These are phyloP conservation scores for Punica granatum DNA, from an alignment of 345 rosid species.

Conservation along the genomic window DNA sequence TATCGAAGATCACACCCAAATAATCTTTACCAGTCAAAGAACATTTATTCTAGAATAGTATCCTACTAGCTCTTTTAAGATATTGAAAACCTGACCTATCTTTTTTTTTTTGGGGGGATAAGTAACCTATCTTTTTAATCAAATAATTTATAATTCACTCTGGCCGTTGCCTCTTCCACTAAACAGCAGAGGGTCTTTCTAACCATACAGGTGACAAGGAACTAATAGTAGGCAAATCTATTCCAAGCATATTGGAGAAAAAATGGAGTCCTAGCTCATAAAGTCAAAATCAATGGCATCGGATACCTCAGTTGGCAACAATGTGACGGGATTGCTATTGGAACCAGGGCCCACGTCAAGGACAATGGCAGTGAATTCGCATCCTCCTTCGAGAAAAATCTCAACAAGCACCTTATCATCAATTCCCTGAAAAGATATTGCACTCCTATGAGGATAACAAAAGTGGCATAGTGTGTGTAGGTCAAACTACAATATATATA, in stretches of 20 bases:
- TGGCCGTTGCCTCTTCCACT: no score
- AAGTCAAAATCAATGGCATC: neutral
- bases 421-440: conserved; percentile 49
- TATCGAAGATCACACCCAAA: no score
- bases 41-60: no score
- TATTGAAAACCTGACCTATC: no score
- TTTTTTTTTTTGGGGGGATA: no score
- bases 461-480: neutral
- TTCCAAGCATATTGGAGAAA: neutral
- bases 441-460: neutral
- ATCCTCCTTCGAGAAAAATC: conserved; percentile 77
- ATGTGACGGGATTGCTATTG: conserved; percentile 65
- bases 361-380: conserved; percentile 87
- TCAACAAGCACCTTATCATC: conserved; percentile 72
- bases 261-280: neutral
- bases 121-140: no score
- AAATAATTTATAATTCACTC: no score
- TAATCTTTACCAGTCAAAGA: no score
- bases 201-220: no score
- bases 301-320: conserved; percentile 85
- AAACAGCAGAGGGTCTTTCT: no score
- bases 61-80: no score
- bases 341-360: conserved; percentile 80
- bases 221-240: neutral
- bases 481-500: neutral